These are phyloP conservation scores for Conticribra guillardii DNA, from an alignment of 108 stramenopile genomes.

Conservation along the genomic window DNA sequence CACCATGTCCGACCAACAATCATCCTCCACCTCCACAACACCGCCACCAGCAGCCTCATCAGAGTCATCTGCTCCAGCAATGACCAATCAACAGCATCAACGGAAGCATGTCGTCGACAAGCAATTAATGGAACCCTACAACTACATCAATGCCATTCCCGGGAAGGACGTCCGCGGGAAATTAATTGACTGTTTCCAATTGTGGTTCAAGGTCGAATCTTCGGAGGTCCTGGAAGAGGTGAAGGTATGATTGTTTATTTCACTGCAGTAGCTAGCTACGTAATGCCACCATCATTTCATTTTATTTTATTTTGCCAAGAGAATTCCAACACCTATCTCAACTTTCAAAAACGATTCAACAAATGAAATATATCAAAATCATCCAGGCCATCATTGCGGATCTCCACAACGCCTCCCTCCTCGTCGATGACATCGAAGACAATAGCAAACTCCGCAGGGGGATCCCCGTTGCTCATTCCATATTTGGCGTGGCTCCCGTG, in stretches of 20 bases:
- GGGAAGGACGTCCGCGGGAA: constrained; percentile 84
- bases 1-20: too few relatives aligned
- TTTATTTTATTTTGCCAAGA: too few relatives aligned
- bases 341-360: constrained; percentile 12
- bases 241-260: background rate
- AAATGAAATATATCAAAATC: constrained; percentile 42
- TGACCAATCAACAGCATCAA: too few relatives aligned
- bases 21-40: too few relatives aligned
- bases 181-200: constrained; percentile 86
- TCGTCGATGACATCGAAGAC: constrained; percentile 98
- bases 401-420: constrained; percentile 93
- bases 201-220: constrained; percentile 72
- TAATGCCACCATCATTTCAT: too few relatives aligned
- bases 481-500: constrained; percentile 91
- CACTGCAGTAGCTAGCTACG: too few relatives aligned
- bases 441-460: constrained; percentile 91
- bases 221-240: constrained; percentile 33
- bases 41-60: too few relatives aligned
- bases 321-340: constrained; percentile 33
- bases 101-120: constrained; percentile 25
- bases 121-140: constrained; percentile 68
- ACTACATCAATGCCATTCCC: constrained; percentile 80
- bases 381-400: constrained; percentile 77
- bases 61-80: too few relatives aligned
- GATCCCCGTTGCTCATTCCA: constrained; percentile 91